Base-by-base conservation (phyloP, 805 yeast genomes). In the Ogataea philodendri region DNA sequence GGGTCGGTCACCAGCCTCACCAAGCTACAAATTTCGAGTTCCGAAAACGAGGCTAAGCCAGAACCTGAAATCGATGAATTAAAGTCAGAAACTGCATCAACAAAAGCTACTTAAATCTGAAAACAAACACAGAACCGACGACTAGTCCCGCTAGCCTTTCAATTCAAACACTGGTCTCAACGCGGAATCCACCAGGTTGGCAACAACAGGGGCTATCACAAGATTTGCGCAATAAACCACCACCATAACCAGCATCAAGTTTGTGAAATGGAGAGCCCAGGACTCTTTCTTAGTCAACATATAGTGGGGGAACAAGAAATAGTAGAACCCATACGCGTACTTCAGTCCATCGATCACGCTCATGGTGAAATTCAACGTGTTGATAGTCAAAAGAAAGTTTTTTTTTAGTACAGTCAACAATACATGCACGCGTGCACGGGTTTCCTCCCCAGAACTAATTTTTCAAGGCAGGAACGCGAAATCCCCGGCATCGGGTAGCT, bases 261-360 rank as follows among this genome's bases (percentile, higher is more conserved):
- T 38, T 13, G 45, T 44, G 25, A 44, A 20, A 26, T 47, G 51
- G 11, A 47, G 43, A 20, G 55, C 36, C 14, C 59, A 40, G 15
- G 66, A 52, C 55, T 72, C 78, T 20, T 60, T 55, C 29, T 52
- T 57, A 15, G 78, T 72, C 59, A 72, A 61, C 76, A 72, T 72
- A 54, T 57, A 64, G 44, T 63, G 65, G 9, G 78, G 78, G 40
- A 72, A 63, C 44, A 63, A 63, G 55, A 62, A 62, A 54, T 65
- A 70, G 55, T 70, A 69, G 44, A 38, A 48, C 15, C 44, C 47
- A 37, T 52, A 54, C 5, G 39, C 35, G 32, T 35, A 44, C 32
- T 44, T 42, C 27, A 46, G 24, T 9, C 41, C 48, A 9, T 39
- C 38, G 6, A 44, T 36, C 15, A 42, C 18, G 20, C 37, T 26